A percentile compares a stretch with the other conserved stretches of the same genome.
phyloP scores from a whole-genome alignment of 306 rosid genomes.

The Dalbergia cochinchinensis region DNA sequence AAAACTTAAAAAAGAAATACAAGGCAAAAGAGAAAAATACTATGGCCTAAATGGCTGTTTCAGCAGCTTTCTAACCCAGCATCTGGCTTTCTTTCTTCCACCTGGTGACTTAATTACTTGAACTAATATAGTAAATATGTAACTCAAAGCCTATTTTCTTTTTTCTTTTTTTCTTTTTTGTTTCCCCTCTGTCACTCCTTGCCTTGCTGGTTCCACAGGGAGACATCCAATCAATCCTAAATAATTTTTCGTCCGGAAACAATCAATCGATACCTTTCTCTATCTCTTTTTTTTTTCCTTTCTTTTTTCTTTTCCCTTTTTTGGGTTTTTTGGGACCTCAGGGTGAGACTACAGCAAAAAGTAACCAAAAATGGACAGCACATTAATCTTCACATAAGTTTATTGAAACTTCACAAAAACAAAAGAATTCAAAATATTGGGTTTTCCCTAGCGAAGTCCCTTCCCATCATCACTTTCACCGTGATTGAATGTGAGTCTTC shows the following conservation, averaged over 20 bases:
- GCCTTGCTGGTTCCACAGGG: slow-evolving; percentile 42
- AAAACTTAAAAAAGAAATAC: neutral
- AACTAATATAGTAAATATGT: slow-evolving; percentile 30
- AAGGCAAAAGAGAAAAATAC: slow-evolving; percentile 33
- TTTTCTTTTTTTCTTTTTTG: slow-evolving; percentile 43
- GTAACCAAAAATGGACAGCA: slow-evolving; percentile 31
- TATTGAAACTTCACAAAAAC: slow-evolving; percentile 26
- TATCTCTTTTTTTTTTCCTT: slow-evolving; percentile 2
- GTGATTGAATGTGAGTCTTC: slow-evolving; percentile 60
- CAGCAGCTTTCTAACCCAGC: slow-evolving; percentile 49
- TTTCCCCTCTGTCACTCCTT: slow-evolving; percentile 38
- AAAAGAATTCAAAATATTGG: neutral
- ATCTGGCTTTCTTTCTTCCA: slow-evolving; percentile 40
- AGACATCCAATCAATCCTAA: slow-evolving; percentile 46
- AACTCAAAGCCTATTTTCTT: slow-evolving; percentile 45
- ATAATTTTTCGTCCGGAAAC: slow-evolving; percentile 40
- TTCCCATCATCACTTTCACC: slow-evolving; percentile 49
- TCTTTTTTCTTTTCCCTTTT: neutral
- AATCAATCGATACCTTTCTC: slow-evolving; percentile 42
- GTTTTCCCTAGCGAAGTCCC: slow-evolving; percentile 50
- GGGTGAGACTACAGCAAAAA: slow-evolving; percentile 37
- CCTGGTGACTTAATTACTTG: slow-evolving; percentile 47
- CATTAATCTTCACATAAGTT: slow-evolving; percentile 45
- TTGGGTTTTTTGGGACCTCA: neutral
- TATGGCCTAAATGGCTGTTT: slow-evolving; percentile 48